phyloP scores from a whole-genome alignment of 805 yeast species.

The Nakazawaea ishiwadae region DNA sequence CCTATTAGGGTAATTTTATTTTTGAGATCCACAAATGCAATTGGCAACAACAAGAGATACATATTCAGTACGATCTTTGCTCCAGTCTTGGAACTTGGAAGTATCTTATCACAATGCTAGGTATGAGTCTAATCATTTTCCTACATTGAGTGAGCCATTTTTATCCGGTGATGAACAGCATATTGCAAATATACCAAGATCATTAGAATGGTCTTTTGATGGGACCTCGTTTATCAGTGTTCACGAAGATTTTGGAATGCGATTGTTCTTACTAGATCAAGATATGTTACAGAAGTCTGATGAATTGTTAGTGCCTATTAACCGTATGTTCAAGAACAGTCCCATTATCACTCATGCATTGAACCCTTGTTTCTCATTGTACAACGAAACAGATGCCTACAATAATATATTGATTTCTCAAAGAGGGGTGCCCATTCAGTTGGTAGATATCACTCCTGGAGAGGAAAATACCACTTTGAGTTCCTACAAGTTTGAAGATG shows the following conservation, averaged over 20 bases:
- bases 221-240: slow-evolving; percentile 31
- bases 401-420: slow-evolving; percentile 25
- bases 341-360: slow-evolving; percentile 27
- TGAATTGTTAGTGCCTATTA: slow-evolving; percentile 27
- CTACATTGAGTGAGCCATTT: too few species aligned
- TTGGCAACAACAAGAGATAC: too few species aligned
- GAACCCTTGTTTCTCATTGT: slow-evolving; percentile 32
- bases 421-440: slow-evolving; percentile 30
- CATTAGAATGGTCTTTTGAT: slow-evolving; percentile 32
- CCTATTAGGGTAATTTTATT: too few species aligned
- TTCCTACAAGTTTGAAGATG: slow-evolving; percentile 26
- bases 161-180: too few species aligned
- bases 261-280: slow-evolving; percentile 31
- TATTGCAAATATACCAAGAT: slow-evolving; percentile 2
- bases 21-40: too few species aligned
- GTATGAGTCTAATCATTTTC: too few species aligned
- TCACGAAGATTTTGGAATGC: slow-evolving; percentile 31
- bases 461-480: slow-evolving; percentile 16
- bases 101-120: too few species aligned
- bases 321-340: slow-evolving; percentile 24
- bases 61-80: too few species aligned
- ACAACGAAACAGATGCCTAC: slow-evolving; percentile 6
- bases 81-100: too few species aligned
- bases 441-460: slow-evolving; percentile 20
- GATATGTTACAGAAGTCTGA: slow-evolving; percentile 15